Evolutionary conservation across 257 asterid genomes (phyloP).

Genomic region (Nicotiana noctiflora): DNA sequence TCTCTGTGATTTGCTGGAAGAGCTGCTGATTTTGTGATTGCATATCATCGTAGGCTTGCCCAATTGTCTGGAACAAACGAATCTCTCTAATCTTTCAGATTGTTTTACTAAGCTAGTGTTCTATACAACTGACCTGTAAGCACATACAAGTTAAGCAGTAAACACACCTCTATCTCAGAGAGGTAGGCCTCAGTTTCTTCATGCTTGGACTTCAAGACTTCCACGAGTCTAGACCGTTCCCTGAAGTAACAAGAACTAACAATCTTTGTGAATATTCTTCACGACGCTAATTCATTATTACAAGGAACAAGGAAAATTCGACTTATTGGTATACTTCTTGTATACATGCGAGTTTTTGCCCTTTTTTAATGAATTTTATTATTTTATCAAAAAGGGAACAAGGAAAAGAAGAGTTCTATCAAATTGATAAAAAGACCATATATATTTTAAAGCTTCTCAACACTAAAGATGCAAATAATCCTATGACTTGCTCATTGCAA

Average conservation of each 20-base stretch:
- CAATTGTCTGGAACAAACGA: slow-evolving; percentile 70
- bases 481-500: neutral
- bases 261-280: neutral
- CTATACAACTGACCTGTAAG: slow-evolving; percentile 4
- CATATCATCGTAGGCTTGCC: slow-evolving; percentile 97
- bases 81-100: slow-evolving; percentile 12
- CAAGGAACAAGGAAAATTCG: neutral
- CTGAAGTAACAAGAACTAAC: slow-evolving; percentile 37
- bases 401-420: neutral
- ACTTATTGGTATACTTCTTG: too few species aligned
- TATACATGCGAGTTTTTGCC: too few species aligned
- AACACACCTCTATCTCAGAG: slow-evolving; percentile 84
- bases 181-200: slow-evolving; percentile 95
- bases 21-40: slow-evolving; percentile 96
- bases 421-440: neutral
- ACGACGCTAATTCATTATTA: neutral
- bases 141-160: neutral
- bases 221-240: slow-evolving; percentile 61
- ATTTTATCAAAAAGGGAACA: neutral
- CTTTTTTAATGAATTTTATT: too few species aligned
- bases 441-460: too few species aligned
- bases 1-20: slow-evolving; percentile 87
- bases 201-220: slow-evolving; percentile 62
- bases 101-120: neutral
- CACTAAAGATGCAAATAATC: too few species aligned